Conservation (phyloP, 2,329 filamentous ascomycete genomes). For the Xylariaceae sp. region DNA sequence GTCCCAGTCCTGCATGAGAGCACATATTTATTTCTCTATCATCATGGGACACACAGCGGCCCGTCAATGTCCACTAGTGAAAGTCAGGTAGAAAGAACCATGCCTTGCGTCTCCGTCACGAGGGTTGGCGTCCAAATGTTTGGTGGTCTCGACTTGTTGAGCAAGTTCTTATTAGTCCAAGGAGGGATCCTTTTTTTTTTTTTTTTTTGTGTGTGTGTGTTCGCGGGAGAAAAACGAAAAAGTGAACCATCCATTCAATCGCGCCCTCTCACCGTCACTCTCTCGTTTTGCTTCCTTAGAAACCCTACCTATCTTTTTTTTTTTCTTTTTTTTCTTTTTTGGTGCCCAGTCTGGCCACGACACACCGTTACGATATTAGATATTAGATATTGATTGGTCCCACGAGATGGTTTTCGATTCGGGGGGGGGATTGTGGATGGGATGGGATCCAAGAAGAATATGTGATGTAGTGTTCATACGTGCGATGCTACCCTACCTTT, state of each 20-base stretch:
- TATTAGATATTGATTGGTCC: slow-evolving; percentile 5
- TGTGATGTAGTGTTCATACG: no score
- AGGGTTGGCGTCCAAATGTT: no score
- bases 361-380: not conserved
- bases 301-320: no score
- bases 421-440: not conserved
- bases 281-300: not conserved
- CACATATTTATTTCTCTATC: no score
- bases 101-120: no score
- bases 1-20: no score
- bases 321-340: not conserved
- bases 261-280: not conserved
- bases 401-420: not conserved
- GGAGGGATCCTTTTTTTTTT: not conserved
- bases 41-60: no score
- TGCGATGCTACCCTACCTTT: no score
- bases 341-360: not conserved
- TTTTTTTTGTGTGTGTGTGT: not conserved
- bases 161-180: not conserved
- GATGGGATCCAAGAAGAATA: not conserved
- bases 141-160: not conserved
- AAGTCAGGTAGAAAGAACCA: no score
- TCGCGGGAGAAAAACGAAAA: not conserved
- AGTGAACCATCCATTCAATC: slow-evolving; percentile 7
- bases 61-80: no score